These are phyloP conservation scores for Fusarium praegraminearum DNA, from an alignment of 2,329 filamentous ascomycete species.

Conservation along the genomic window DNA sequence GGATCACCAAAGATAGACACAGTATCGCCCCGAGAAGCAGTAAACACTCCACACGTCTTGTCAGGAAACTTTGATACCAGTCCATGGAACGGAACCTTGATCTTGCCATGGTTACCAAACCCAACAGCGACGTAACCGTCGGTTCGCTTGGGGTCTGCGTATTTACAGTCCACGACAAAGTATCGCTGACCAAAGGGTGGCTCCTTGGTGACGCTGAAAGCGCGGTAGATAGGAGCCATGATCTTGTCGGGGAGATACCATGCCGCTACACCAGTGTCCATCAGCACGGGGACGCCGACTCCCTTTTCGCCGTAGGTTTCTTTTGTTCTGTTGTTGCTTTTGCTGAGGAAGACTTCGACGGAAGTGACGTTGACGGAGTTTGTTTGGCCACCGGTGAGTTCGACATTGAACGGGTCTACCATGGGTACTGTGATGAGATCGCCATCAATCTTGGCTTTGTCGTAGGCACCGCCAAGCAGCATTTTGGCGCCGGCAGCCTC, in stretches of 20 bases:
- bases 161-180: constrained; percentile 4
- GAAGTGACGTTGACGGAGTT: constrained; percentile 5
- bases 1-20: constrained; percentile 6
- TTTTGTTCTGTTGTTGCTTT: background rate
- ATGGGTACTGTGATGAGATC: constrained; percentile 1
- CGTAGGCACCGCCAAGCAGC: background rate
- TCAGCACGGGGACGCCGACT: background rate
- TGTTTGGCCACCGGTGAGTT: background rate
- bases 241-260: constrained; percentile 8
- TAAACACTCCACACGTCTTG: background rate
- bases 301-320: background rate
- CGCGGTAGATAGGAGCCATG: background rate
- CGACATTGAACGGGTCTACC: background rate
- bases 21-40: background rate
- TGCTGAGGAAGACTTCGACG: background rate
- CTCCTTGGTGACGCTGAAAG: background rate
- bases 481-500: constrained; percentile 3
- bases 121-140: background rate
- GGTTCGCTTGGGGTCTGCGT: background rate
- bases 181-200: background rate
- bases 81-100: constrained; percentile 5
- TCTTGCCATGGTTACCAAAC: background rate
- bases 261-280: background rate
- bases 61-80: background rate
- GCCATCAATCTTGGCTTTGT: constrained; percentile 9